These are phyloP conservation scores for Solanum corneliomulleri DNA, from an alignment of 257 asterid genomes.

Conservation along the genomic window DNA sequence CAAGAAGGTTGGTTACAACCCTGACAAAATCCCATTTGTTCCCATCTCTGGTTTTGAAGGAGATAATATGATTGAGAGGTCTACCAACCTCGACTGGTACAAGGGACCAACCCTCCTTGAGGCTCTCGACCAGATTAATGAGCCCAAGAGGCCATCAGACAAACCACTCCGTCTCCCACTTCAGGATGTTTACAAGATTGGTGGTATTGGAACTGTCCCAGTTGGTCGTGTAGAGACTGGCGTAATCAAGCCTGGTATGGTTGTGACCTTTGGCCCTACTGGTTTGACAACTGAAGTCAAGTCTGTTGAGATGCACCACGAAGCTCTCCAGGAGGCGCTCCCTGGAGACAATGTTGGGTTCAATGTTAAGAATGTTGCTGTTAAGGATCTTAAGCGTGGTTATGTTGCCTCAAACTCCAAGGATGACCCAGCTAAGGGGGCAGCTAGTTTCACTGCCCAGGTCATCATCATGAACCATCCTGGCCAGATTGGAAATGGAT, in stretches of 20 bases:
- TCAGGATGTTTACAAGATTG: slow-evolving; percentile 71
- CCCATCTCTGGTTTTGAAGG: slow-evolving; percentile 69
- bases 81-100: slow-evolving; percentile 79
- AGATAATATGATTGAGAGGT: slow-evolving; percentile 66
- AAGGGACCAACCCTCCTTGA: slow-evolving; percentile 81
- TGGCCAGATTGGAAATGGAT: slow-evolving; percentile 61
- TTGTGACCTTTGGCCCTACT: neutral
- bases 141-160: slow-evolving; percentile 87
- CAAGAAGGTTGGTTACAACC: slow-evolving; percentile 76
- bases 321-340: neutral
- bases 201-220: neutral
- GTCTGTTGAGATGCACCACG: neutral
- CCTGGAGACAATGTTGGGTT: neutral
- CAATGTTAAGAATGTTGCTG: neutral
- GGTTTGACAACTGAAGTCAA: neutral
- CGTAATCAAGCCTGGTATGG: neutral
- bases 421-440: slow-evolving; percentile 75
- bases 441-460: slow-evolving; percentile 55
- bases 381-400: neutral
- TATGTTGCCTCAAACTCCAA: slow-evolving; percentile 51
- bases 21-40: slow-evolving; percentile 45
- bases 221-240: neutral
- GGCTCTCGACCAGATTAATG: slow-evolving; percentile 44
- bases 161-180: slow-evolving; percentile 83
- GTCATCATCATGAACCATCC: slow-evolving; percentile 78